phyloP scores from a whole-genome alignment of 2,329 filamentous ascomycete genomes.

The Stachybotrys chartarum region DNA sequence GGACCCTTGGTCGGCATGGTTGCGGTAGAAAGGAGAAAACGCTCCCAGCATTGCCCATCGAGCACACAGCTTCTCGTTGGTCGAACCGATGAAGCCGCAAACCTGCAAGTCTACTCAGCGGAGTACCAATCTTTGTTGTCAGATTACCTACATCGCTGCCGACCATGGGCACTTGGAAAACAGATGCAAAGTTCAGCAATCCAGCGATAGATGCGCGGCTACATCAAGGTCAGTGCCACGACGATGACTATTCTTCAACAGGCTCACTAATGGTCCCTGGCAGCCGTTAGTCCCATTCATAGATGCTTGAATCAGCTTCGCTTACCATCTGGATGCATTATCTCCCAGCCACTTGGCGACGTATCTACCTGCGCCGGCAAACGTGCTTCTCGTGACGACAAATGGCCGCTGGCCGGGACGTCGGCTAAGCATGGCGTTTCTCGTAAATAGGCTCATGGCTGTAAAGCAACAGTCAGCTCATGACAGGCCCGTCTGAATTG shows the following conservation, averaged over 20 bases:
- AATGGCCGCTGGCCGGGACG: constrained; percentile 56
- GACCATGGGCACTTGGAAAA: constrained; percentile 62
- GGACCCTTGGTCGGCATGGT: constrained; percentile 47
- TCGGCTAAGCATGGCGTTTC: constrained; percentile 54
- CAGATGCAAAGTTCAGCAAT: constrained; percentile 51
- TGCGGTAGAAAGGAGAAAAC: constrained; percentile 62
- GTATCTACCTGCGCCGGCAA: constrained; percentile 60
- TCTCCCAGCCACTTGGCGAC: constrained; percentile 50
- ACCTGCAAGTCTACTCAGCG: background rate
- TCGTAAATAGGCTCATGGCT: constrained; percentile 35
- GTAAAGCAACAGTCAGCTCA: constrained; percentile 54
- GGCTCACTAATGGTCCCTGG: constrained; percentile 1
- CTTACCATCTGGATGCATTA: constrained; percentile 27
- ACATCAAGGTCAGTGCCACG: background rate
- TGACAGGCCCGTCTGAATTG: constrained; percentile 25
- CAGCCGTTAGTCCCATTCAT: background rate
- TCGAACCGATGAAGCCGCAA: constrained; percentile 63
- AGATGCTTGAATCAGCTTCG: constrained; percentile 33
- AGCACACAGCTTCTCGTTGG: constrained; percentile 54
- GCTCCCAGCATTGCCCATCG: constrained; percentile 61
- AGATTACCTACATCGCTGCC: constrained; percentile 51
- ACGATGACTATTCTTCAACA: background rate
- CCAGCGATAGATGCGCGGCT: constrained; percentile 14
- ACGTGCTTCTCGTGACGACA: constrained; percentile 68
- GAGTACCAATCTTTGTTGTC: background rate